phyloP scores from a whole-genome alignment of 1,284 basidiomycete species.

The Heliocybe sulcata region DNA sequence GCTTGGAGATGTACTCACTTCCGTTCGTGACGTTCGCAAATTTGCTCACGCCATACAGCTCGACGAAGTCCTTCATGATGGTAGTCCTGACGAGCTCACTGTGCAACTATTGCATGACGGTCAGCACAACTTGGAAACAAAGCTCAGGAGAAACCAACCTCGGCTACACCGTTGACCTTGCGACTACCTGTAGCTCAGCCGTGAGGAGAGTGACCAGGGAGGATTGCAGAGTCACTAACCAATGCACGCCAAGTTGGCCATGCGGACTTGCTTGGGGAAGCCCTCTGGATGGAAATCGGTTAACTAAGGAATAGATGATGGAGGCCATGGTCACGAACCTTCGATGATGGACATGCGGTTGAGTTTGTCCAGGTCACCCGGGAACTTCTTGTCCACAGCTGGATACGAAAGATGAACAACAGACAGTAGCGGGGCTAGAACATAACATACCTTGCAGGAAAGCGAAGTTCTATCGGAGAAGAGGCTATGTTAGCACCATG shows the following conservation, averaged over 20 bases:
- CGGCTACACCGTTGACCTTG: conserved; percentile 94
- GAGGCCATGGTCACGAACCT: conserved; percentile 31
- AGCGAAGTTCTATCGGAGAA: not conserved
- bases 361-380: conserved; percentile 74
- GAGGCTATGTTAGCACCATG: not conserved
- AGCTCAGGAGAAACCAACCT: conserved; percentile 35
- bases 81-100: conserved; percentile 70
- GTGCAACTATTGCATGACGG: conserved; percentile 41
- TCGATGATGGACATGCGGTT: conserved; percentile 87
- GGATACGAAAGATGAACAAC: conserved; percentile 7
- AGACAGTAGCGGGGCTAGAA: not conserved
- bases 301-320: not conserved
- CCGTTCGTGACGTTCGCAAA: conserved; percentile 85
- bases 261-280: conserved; percentile 76
- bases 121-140: not conserved
- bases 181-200: conserved; percentile 46
- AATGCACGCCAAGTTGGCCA: conserved; percentile 80
- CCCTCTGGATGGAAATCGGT: conserved; percentile 47
- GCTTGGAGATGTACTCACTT: conserved; percentile 39
- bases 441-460: conserved; percentile 51
- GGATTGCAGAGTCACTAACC: conserved; percentile 30
- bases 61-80: conserved; percentile 89
- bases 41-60: conserved; percentile 76
- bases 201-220: not conserved
- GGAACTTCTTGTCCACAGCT: conserved; percentile 86